phyloP scores from a whole-genome alignment of 495 filamentous ascomycete genomes.

The Daldinia loculata region DNA sequence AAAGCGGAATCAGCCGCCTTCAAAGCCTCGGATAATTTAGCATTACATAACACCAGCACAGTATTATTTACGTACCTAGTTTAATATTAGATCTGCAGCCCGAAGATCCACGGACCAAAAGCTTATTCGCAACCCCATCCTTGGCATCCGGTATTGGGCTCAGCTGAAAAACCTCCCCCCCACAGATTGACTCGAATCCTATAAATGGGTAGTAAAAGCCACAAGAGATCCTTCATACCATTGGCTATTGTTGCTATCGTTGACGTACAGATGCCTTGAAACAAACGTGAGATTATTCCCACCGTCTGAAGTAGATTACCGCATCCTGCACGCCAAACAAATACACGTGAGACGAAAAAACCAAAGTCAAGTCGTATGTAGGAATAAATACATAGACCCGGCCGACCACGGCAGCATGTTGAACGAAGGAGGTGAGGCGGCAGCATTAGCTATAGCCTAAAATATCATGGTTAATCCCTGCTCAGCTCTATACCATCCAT shows the following conservation, averaged over 20 bases:
- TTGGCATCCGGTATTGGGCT: not conserved
- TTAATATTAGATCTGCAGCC: not conserved
- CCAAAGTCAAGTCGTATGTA: not conserved
- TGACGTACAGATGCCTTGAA: not conserved
- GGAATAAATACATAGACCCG: not conserved
- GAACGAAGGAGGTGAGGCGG: constrained; percentile 8
- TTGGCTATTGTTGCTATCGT: not conserved
- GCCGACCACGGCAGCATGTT: constrained; percentile 28
- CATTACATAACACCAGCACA: not conserved
- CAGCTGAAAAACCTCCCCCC: not conserved
- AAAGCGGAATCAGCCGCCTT: constrained; percentile 29
- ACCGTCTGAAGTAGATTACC: constrained; percentile 30
- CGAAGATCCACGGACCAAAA: constrained; percentile 3
- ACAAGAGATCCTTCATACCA: not conserved
- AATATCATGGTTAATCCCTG: not conserved
- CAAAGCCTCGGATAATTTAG: not conserved
- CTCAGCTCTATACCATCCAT: not conserved
- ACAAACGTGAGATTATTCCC: constrained; percentile 10
- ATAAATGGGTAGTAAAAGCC: too few relatives aligned
- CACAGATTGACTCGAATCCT: not conserved
- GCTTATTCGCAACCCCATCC: constrained; percentile 18
- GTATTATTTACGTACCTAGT: not conserved
- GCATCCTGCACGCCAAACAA: constrained; percentile 4
- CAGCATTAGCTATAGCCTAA: constrained; percentile 10
- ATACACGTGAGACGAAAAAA: constrained; percentile 11